Evolutionary conservation across 352 stramenopile species (phyloP).

Genomic region (Phytophthora rubi): DNA sequence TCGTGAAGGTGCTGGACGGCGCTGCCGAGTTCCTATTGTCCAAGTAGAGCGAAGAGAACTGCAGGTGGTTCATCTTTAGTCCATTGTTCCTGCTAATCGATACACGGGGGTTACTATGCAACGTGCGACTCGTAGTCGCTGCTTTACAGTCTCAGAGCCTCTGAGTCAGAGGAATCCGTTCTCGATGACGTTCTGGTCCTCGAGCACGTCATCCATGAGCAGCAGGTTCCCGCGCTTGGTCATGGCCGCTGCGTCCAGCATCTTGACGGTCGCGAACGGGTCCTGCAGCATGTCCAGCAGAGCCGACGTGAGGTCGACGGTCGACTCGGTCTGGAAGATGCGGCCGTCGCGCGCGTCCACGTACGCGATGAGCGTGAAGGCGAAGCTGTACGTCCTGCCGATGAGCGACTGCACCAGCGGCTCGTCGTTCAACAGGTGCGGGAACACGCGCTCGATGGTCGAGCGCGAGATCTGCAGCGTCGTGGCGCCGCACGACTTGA

Average conservation of each 20-base stretch:
- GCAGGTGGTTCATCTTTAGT: neutral
- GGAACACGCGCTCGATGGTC: slow-evolving; percentile 54
- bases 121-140: no score
- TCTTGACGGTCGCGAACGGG: slow-evolving; percentile 44
- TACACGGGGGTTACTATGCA: no score
- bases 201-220: slow-evolving; percentile 37
- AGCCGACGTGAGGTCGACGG: slow-evolving; percentile 47
- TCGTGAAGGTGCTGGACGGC: slow-evolving; percentile 40
- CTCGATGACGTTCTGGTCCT: slow-evolving; percentile 45
- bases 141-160: no score
- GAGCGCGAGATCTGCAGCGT: slow-evolving; percentile 44
- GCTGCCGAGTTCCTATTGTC: slow-evolving; percentile 45
- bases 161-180: slow-evolving; percentile 22
- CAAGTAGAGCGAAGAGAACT: slow-evolving; percentile 5
- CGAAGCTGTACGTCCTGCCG: slow-evolving; percentile 48
- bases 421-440: slow-evolving; percentile 47
- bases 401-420: slow-evolving; percentile 55
- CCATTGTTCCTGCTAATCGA: neutral
- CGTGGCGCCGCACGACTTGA: slow-evolving; percentile 40
- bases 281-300: slow-evolving; percentile 49
- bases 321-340: slow-evolving; percentile 55
- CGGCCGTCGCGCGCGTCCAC: slow-evolving; percentile 33
- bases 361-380: slow-evolving; percentile 47
- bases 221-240: slow-evolving; percentile 47
- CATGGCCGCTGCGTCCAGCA: slow-evolving; percentile 47